Percentiles rank a stretch among this genome's conserved stretches.
phyloP scores from a whole-genome alignment of 495 filamentous ascomycete species.

The Podospora pseudoanserina region DNA sequence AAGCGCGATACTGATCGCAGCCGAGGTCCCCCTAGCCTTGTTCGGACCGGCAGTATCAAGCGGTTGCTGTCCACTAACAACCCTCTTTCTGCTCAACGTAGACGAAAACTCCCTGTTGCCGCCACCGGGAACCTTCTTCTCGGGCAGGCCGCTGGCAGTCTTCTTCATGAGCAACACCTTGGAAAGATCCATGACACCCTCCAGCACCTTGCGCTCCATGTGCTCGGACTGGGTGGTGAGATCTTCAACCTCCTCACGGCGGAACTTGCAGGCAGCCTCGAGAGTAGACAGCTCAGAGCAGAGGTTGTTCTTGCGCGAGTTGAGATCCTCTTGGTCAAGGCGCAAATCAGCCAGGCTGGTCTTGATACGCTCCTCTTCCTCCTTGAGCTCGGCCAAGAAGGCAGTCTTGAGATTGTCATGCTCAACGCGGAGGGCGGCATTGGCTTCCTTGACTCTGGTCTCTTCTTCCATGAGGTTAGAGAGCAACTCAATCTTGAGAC shows the following conservation, averaged over 20 bases:
- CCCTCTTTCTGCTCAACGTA: constrained; percentile 49
- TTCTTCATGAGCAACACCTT: constrained; percentile 74
- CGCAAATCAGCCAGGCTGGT: constrained; percentile 47
- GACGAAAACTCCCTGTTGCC: constrained; percentile 3
- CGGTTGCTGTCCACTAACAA: background rate
- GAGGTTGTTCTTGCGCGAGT: constrained; percentile 68
- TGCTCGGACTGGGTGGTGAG: constrained; percentile 86
- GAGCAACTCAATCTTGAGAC: constrained; percentile 14
- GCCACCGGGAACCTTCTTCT: background rate
- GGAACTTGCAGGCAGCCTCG: constrained; percentile 81
- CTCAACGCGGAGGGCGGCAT: constrained; percentile 8
- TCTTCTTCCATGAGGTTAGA: constrained; percentile 19
- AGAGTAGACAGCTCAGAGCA: constrained; percentile 80
- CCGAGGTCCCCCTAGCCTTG: background rate
- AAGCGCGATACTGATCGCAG: background rate
- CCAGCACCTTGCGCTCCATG: constrained; percentile 86
- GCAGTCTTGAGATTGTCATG: constrained; percentile 23
- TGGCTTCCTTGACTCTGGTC: constrained; percentile 12
- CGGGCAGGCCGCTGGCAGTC: constrained; percentile 17
- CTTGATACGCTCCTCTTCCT: constrained; percentile 37
- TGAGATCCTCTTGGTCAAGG: constrained; percentile 67
- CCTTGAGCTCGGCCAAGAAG: constrained; percentile 20
- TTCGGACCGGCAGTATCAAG: background rate
- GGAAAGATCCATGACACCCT: constrained; percentile 93
- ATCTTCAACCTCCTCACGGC: constrained; percentile 81